These are phyloP conservation scores for Termitomyces sp. DNA, from an alignment of 768 basidiomycete species.

Conservation along the genomic window DNA sequence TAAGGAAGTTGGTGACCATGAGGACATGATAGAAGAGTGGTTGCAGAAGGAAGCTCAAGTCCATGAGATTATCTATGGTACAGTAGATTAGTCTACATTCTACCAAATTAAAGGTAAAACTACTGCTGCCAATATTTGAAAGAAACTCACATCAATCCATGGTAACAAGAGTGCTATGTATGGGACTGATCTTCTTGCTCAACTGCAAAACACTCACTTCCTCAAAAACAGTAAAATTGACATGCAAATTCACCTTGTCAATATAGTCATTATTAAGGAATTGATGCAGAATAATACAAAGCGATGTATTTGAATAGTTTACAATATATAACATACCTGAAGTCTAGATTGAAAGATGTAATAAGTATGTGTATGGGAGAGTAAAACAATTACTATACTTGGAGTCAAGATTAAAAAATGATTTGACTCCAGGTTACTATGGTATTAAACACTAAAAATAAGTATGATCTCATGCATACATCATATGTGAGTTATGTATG, in stretches of 20 bases:
- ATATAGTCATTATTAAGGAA: background rate
- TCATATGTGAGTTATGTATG: no score
- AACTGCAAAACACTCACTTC: background rate
- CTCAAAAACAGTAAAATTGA: background rate
- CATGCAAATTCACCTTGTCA: background rate
- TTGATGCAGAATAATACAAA: no score
- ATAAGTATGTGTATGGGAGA: no score
- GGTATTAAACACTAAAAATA: no score
- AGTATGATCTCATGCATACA: no score
- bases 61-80: background rate
- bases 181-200: background rate
- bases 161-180: slow-evolving; percentile 1
- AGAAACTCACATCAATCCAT: background rate
- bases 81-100: slow-evolving; percentile 1
- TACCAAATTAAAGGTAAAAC: no score
- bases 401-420: no score
- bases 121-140: background rate
- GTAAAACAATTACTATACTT: no score
- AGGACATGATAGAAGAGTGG: background rate
- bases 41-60: slow-evolving; percentile 1
- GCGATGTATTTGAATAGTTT: no score
- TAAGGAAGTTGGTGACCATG: slow-evolving; percentile 15
- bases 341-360: no score
- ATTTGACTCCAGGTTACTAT: no score
- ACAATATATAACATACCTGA: no score